Evolutionary conservation across 169 alveolate species (phyloP), one percentile per base, ranked within the genome.

Genomic region (Cryptosporidium tyzzeri): DNA sequence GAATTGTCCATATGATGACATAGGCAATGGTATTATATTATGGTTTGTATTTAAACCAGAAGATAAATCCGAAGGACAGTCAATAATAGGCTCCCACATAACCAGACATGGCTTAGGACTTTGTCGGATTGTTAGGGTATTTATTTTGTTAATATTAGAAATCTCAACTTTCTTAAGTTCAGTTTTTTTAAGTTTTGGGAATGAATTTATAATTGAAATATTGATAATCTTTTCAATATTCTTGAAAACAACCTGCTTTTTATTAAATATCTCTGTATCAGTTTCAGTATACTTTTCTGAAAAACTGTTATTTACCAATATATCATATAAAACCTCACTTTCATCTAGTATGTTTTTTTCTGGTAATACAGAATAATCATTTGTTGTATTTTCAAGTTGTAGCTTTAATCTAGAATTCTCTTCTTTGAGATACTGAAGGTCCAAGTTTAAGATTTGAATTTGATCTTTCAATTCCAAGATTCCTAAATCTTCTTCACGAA

Each of bases 51-150:
- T 12, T 12, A 18, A 62, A 12, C 31, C 12, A 29, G 10, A 37
- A 31, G 71, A 65, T n/a, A 16, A 65, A 14, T 26, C 33, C 8
- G 71, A 29, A 37, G 44, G 33, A 51, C 71, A 33, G 7, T 80
- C 89, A 7, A 80, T 33, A 18, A 80, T 80, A 21, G 89, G 89
- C n/a, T 80, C 89, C 89, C 89, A 80, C 89, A 80, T 80, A 44
- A 80, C 89, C 26, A 80, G 51, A 44, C 65, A 80, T 29, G 85
- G 85, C 39, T 51, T 71, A 14, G 67, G 67, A 55, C 3, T 55
- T 55, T 55, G 35, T 6, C 14, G 1, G 6, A 26, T 7, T 55
- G 35, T 14, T 55, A 23, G 12, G 67, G 67, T 55, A 9, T 41
- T 41, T 41, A 41, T 41, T 41, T 41, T 41, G 67, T 55, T 55